A percentile compares a stretch with the other conserved stretches of the same genome.
phyloP scores from a whole-genome alignment of 345 rosid species.

The Pistacia atlantica region DNA sequence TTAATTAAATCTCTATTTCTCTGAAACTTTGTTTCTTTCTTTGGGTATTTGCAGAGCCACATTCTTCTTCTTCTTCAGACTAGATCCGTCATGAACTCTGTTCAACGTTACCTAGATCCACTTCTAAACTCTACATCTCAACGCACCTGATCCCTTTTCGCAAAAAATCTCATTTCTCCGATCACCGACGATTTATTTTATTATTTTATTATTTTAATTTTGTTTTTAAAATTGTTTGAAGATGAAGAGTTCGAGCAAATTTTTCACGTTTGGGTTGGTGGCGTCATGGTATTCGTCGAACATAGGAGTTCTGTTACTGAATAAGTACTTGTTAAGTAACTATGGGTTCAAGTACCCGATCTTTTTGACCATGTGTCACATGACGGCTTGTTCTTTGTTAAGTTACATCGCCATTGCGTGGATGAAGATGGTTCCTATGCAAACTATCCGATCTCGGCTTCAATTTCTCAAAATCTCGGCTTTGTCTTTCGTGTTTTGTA shows the following conservation, averaged over 20 bases:
- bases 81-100: slow-evolving; percentile 27
- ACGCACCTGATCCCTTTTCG: background rate
- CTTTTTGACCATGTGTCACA: slow-evolving; percentile 99
- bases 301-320: slow-evolving; percentile 89
- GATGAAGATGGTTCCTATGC: slow-evolving; percentile 99
- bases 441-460: slow-evolving; percentile 83
- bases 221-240: too few relatives aligned
- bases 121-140: slow-evolving; percentile 1
- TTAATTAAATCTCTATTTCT: too few relatives aligned
- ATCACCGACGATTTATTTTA: background rate
- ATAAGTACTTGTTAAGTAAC: slow-evolving; percentile 91
- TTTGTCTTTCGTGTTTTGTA: slow-evolving; percentile 84
- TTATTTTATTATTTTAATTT: too few relatives aligned
- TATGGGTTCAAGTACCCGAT: slow-evolving; percentile 99
- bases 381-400: slow-evolving; percentile 94
- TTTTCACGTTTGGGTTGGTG: slow-evolving; percentile 87
- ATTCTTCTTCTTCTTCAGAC: background rate
- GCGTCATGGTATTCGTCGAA: slow-evolving; percentile 91
- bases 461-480: slow-evolving; percentile 94
- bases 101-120: background rate
- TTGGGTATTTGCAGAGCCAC: too few relatives aligned
- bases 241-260: slow-evolving; percentile 53
- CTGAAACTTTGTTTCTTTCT: too few relatives aligned
- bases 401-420: slow-evolving; percentile 94
- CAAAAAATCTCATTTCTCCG: slow-evolving; percentile 12